phyloP scores from a whole-genome alignment of 306 rosid species.

The Pterocarpus macrocarpus region DNA sequence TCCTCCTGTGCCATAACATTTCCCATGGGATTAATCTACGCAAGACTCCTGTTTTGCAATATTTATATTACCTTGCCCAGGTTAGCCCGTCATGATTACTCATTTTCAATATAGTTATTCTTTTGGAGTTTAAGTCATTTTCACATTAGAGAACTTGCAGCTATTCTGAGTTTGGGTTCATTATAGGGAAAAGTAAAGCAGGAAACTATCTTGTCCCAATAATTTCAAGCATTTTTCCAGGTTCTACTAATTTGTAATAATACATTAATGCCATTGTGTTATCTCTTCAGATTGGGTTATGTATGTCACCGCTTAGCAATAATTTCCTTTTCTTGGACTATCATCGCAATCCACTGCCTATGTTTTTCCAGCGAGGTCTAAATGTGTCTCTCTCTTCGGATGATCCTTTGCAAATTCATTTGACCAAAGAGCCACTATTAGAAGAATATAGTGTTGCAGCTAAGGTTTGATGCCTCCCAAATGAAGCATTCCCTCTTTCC shows the following conservation, averaged over 20 bases:
- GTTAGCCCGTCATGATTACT: slow-evolving; percentile 46
- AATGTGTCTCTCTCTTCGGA: slow-evolving; percentile 86
- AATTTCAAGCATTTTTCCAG: slow-evolving; percentile 1
- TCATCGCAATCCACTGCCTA: slow-evolving; percentile 82
- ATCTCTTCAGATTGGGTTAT: slow-evolving; percentile 70
- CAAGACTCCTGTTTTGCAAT: slow-evolving; percentile 86
- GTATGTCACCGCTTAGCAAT: slow-evolving; percentile 88
- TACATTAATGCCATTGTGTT: not conserved
- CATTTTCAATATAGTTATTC: slow-evolving; percentile 12
- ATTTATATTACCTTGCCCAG: slow-evolving; percentile 89
- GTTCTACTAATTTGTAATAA: slow-evolving; percentile 17
- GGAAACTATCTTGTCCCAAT: slow-evolving; percentile 4
- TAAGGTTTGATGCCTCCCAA: slow-evolving; percentile 46
- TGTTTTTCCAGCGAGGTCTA: slow-evolving; percentile 85
- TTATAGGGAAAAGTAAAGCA: slow-evolving; percentile 11
- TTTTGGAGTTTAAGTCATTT: not conserved
- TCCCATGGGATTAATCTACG: slow-evolving; percentile 86
- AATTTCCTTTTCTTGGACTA: slow-evolving; percentile 89
- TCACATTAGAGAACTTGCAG: not conserved
- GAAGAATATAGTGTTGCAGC: slow-evolving; percentile 68
- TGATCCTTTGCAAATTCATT: slow-evolving; percentile 75
- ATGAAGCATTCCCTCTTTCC: not conserved
- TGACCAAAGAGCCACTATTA: slow-evolving; percentile 58
- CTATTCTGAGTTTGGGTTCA: not conserved
- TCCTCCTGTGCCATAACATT: slow-evolving; percentile 82